These are phyloP conservation scores for Serendipita sp. DNA, from an alignment of 1,284 basidiomycete genomes.

Conservation along the genomic window DNA sequence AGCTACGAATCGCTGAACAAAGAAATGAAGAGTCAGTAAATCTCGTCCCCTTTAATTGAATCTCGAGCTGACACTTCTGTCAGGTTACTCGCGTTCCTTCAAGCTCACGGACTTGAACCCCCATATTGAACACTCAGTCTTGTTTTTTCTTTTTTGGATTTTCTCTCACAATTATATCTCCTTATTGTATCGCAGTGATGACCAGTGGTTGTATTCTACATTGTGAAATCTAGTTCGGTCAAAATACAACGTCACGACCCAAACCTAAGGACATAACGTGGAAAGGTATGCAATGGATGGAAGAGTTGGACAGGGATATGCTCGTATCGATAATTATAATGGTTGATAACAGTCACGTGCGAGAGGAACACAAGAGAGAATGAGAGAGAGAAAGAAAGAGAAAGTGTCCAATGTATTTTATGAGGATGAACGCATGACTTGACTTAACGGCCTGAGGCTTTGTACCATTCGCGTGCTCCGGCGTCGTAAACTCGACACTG, in stretches of 20 bases:
- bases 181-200: neutral
- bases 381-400: neutral
- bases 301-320: neutral
- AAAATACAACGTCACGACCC: neutral
- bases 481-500: neutral
- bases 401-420: neutral
- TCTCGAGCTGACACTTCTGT: conserved; percentile 8
- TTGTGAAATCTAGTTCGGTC: conserved; percentile 2
- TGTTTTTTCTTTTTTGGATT: conserved; percentile 19
- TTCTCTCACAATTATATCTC: neutral
- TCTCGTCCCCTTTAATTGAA: neutral
- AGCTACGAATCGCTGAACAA: conserved; percentile 54
- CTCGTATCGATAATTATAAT: neutral
- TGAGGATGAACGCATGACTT: neutral
- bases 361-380: neutral
- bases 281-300: neutral
- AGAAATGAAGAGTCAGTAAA: conserved; percentile 63
- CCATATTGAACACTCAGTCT: neutral
- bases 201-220: neutral
- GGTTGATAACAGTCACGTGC: neutral
- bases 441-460: neutral
- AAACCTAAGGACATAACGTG: neutral
- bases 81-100: conserved; percentile 54
- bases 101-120: conserved; percentile 37
- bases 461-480: neutral